Evolutionary conservation across 208 protist species (phyloP), one percentile per base, ranked within the genome.

Genomic region (Leishmania arabica): DNA sequence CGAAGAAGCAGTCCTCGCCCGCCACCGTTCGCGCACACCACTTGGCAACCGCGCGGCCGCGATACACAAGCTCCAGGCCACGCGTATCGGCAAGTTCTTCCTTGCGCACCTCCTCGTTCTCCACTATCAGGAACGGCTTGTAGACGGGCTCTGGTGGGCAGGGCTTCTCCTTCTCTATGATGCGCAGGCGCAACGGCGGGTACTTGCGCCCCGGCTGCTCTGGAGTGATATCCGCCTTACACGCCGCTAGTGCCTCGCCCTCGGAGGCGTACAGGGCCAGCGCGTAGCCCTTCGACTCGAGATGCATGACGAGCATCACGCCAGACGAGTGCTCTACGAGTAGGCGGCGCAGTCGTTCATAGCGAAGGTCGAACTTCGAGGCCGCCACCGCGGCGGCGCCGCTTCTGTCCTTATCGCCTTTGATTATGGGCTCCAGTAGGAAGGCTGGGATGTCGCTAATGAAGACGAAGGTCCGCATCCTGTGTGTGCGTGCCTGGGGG

Each of bases 271-370:
- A 98, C 31, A 98, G 78, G 17, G 91, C 93, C 47, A 97, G 86
- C 3, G 82, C 95, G 79, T 93, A 96, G 49, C 90, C 90, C 42
- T 85, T 80, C 17, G 86, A 92, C 77, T 96, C 91, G 15, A 97
- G 92, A 74, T 97, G 93, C 91, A 96, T 95, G 3, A 94, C 92
- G 7, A 92, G 86, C 95, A 98, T 98, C 56, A 98, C 84, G 8
- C 93, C 93, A 40, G 92, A 89, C 60, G 89, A 95, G 85, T 97
- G 89, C 42, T 95, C 84, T 3, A 88, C 85, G 7, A 98, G 86
- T n/a, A 96, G 76, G 1, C 87, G 87, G 7, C 93, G 93, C 73
- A 98, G 88, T 4, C 88, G 86, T 82, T 98, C 92, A 72, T 95
- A 98, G n/a, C 91, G 91, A 13, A 92, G 92, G 76, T 98, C 93